A percentile compares a stretch with the other conserved stretches of the same genome.
Evolutionary conservation across 805 yeast species (phyloP).

Genomic region (Ogataea paraovalis): DNA sequence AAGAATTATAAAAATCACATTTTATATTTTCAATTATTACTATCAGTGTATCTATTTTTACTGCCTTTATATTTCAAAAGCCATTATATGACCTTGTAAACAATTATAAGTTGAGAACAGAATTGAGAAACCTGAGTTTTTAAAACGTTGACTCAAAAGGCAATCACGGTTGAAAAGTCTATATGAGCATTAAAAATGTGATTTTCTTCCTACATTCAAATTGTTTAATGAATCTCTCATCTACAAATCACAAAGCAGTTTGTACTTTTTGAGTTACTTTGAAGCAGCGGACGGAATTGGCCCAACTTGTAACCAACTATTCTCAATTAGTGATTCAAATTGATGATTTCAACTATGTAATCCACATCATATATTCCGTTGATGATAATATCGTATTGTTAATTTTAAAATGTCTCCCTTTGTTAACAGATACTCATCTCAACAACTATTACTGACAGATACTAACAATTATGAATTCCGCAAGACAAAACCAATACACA

Average conservation of each 20-base stretch:
- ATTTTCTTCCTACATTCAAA: too few species aligned
- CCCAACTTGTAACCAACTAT: background rate
- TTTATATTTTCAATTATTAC: conserved; percentile 1
- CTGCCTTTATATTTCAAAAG: background rate
- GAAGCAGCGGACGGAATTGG: background rate
- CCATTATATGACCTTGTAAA: background rate
- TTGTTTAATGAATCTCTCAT: too few species aligned
- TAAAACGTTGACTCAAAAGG: too few species aligned
- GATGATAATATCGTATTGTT: background rate
- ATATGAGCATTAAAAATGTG: background rate
- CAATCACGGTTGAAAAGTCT: background rate
- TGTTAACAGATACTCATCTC: too few species aligned
- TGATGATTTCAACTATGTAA: background rate
- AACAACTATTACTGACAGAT: background rate
- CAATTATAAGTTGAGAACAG: background rate
- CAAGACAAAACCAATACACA: too few species aligned
- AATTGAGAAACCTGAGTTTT: background rate
- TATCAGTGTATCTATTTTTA: background rate
- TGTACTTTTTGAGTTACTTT: background rate
- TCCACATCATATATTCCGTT: background rate
- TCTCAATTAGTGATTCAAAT: background rate
- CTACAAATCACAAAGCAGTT: too few species aligned
- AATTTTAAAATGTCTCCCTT: too few species aligned
- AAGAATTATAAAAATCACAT: background rate
- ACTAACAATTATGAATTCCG: background rate